A percentile compares a stretch with the other conserved stretches of the same genome.
These are phyloP conservation scores for Dryas drummondii DNA, from an alignment of 306 rosid species.

Conservation along the genomic window DNA sequence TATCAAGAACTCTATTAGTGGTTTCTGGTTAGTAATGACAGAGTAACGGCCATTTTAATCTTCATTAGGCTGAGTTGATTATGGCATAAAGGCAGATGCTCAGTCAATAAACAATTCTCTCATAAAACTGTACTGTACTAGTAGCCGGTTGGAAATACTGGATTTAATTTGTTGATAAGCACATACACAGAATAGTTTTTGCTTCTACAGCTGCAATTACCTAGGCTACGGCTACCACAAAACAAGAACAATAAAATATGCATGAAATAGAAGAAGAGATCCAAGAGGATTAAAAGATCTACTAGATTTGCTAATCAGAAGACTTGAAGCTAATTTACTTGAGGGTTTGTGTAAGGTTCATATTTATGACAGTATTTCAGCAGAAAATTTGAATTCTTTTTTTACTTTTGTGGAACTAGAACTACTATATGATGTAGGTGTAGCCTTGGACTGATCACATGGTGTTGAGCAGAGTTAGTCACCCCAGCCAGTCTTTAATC, in stretches of 20 bases:
- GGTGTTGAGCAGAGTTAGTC: not conserved
- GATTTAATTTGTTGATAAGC: constrained; percentile 9
- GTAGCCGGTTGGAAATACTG: not conserved
- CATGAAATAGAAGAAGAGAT: constrained; percentile 1
- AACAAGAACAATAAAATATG: constrained; percentile 11
- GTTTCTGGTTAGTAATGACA: constrained; percentile 17
- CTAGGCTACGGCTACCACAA: constrained; percentile 13
- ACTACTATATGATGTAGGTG: constrained; percentile 8
- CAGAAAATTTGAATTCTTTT: not conserved
- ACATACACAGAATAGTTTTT: not conserved
- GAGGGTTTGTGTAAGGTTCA: constrained; percentile 1
- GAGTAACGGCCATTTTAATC: constrained; percentile 14
- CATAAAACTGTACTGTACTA: not conserved
- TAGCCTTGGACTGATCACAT: not conserved
- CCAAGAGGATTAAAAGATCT: not conserved
- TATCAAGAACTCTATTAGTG: constrained; percentile 9
- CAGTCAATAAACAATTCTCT: constrained; percentile 1
- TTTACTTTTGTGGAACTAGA: constrained; percentile 1
- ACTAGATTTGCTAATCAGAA: not conserved
- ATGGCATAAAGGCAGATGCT: constrained; percentile 15
- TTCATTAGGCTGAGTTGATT: constrained; percentile 8
- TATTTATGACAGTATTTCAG: not conserved
- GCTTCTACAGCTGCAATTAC: constrained; percentile 6
- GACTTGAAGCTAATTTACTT: not conserved
- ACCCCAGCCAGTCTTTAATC: constrained; percentile 11